These are phyloP conservation scores for Scheffersomyces parashehatae DNA, from an alignment of 1,139 yeast species.

Conservation along the genomic window DNA sequence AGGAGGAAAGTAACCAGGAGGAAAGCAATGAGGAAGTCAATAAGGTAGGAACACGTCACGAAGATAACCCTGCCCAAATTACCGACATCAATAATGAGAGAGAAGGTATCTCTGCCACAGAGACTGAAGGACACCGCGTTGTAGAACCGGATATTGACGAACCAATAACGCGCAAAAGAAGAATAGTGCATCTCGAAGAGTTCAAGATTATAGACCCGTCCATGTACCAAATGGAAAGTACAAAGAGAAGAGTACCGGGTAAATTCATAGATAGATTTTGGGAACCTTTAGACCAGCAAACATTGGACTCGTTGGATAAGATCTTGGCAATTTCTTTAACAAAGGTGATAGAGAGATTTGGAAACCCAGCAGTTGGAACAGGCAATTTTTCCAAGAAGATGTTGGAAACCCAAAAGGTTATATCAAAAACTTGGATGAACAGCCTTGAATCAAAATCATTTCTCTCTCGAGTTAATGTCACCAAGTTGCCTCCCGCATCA, in stretches of 20 bases:
- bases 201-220: not conserved
- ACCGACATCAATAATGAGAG: not conserved
- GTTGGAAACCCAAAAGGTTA: slow-evolving; percentile 27
- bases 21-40: not conserved
- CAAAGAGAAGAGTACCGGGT: slow-evolving; percentile 26
- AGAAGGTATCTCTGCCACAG: not conserved
- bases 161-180: not conserved
- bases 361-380: slow-evolving; percentile 5
- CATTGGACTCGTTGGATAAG: slow-evolving; percentile 24
- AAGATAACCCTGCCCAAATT: not conserved
- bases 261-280: slow-evolving; percentile 36
- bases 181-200: not conserved
- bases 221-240: slow-evolving; percentile 10
- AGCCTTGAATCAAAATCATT: slow-evolving; percentile 27
- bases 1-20: not conserved
- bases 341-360: slow-evolving; percentile 32
- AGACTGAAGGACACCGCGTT: too few relatives aligned
- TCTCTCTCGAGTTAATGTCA: slow-evolving; percentile 28
- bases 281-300: slow-evolving; percentile 28
- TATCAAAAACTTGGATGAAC: slow-evolving; percentile 35
- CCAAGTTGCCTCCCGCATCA: slow-evolving; percentile 36
- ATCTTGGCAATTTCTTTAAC: slow-evolving; percentile 32
- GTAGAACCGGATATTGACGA: not conserved
- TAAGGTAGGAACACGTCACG: not conserved
- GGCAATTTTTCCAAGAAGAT: slow-evolving; percentile 16